These are phyloP conservation scores for Scleroderma bovista DNA, from an alignment of 768 basidiomycete genomes.

Conservation along the genomic window DNA sequence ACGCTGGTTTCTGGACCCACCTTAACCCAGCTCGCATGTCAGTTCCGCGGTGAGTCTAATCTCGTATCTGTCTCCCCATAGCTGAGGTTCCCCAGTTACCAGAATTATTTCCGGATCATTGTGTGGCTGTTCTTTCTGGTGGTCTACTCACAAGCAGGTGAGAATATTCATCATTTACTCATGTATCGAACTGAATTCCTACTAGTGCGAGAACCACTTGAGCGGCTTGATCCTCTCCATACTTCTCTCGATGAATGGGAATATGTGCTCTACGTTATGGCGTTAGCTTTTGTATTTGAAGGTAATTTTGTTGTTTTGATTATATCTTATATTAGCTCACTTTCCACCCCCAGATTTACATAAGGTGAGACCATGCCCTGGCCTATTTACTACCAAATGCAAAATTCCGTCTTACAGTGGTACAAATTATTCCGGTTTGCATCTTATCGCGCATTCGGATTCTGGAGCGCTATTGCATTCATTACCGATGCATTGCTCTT, in stretches of 20 bases:
- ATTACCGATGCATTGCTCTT: slow-evolving; percentile 70
- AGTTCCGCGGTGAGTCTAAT: slow-evolving; percentile 57
- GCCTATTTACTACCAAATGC: not conserved
- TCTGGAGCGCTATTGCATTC: slow-evolving; percentile 70
- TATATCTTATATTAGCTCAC: slow-evolving; percentile 36
- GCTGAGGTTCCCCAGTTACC: slow-evolving; percentile 48
- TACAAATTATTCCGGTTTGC: slow-evolving; percentile 68
- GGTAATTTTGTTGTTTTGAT: slow-evolving; percentile 36
- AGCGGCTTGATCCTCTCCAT: slow-evolving; percentile 54
- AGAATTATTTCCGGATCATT: slow-evolving; percentile 73
- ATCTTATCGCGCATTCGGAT: slow-evolving; percentile 75
- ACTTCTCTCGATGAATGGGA: slow-evolving; percentile 75
- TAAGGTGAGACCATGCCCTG: slow-evolving; percentile 12
- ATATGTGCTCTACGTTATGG: slow-evolving; percentile 70
- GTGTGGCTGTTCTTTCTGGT: slow-evolving; percentile 77
- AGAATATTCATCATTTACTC: slow-evolving; percentile 9
- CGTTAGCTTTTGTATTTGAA: slow-evolving; percentile 73
- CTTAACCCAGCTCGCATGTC: slow-evolving; percentile 72
- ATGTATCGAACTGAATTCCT: slow-evolving; percentile 1
- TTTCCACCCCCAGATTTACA: slow-evolving; percentile 14
- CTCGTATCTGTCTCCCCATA: not conserved
- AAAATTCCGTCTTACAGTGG: slow-evolving; percentile 38
- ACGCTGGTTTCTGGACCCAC: slow-evolving; percentile 59
- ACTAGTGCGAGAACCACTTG: slow-evolving; percentile 70
- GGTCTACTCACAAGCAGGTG: slow-evolving; percentile 81